These are phyloP conservation scores for Mollisiaceae sp. DNA, from an alignment of 2,329 filamentous ascomycete genomes.

Conservation along the genomic window DNA sequence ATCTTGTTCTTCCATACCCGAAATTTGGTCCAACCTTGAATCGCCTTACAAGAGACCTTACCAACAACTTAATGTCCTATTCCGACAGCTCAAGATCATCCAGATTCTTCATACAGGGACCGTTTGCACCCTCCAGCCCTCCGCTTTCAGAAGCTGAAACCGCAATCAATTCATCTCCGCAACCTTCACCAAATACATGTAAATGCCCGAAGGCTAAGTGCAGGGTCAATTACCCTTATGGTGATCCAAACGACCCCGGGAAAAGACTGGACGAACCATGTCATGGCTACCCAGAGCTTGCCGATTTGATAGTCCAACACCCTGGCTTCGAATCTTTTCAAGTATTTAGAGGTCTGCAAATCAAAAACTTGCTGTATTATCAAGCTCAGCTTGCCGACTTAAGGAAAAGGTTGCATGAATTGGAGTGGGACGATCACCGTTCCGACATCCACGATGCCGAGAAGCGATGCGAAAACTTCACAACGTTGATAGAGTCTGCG, in stretches of 20 bases:
- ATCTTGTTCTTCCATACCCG: too few species aligned
- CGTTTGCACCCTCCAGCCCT: too few species aligned
- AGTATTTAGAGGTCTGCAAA: slow-evolving; percentile 27
- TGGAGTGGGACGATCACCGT: slow-evolving; percentile 24
- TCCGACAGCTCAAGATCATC: too few species aligned
- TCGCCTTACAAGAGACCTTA: too few species aligned
- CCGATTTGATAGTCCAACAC: slow-evolving; percentile 13
- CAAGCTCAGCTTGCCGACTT: slow-evolving; percentile 26
- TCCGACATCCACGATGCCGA: background rate
- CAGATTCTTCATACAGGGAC: too few species aligned
- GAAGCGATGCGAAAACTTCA: background rate
- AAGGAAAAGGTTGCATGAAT: slow-evolving; percentile 19
- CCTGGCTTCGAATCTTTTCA: slow-evolving; percentile 27
- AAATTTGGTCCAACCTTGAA: too few species aligned
- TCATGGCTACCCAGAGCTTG: slow-evolving; percentile 23
- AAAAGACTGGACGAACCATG: background rate
- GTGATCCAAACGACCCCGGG: background rate
- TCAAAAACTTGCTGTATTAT: slow-evolving; percentile 33
- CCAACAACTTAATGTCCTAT: too few species aligned
- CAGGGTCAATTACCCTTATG: too few species aligned
- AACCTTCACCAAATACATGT: too few species aligned
- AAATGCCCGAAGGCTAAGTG: too few species aligned
- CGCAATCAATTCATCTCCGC: too few species aligned
- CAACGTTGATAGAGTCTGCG: background rate
- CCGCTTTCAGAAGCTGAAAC: too few species aligned